phyloP scores from a whole-genome alignment of 2,329 filamentous ascomycete species.

The Colletotrichum gigasporum region DNA sequence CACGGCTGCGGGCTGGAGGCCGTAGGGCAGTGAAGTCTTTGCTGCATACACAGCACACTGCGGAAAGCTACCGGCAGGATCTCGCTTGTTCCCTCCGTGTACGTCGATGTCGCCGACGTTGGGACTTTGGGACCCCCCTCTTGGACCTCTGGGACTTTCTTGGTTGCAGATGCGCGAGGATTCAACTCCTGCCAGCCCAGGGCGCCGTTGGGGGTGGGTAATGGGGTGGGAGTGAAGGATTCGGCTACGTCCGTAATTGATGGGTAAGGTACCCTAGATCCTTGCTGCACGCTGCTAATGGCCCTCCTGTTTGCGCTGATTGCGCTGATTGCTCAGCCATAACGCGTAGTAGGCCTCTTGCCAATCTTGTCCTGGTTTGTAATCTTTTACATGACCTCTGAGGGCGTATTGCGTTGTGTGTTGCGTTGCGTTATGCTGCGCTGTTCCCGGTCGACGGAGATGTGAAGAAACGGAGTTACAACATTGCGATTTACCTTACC shows the following conservation, averaged over 20 bases:
- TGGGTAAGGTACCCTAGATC: slow-evolving; percentile 16
- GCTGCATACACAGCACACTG: no score
- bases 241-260: slow-evolving; percentile 8
- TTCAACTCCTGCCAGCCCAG: slow-evolving; percentile 3
- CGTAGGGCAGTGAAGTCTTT: no score
- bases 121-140: not conserved
- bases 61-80: slow-evolving; percentile 1
- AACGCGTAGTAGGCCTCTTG: not conserved
- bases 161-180: not conserved
- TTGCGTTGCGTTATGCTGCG: no score
- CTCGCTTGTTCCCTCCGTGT: not conserved
- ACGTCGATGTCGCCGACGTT: not conserved
- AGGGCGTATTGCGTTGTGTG: no score
- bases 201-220: not conserved
- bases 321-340: not conserved
- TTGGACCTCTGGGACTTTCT: not conserved
- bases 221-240: not conserved
- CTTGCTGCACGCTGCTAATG: not conserved
- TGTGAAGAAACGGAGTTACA: not conserved
- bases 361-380: not conserved
- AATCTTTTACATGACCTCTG: no score
- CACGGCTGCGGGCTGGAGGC: no score
- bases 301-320: not conserved
- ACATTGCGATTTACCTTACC: not conserved
- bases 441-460: not conserved